phyloP scores from a whole-genome alignment of 805 yeast species.

The Candida sonorensis region DNA sequence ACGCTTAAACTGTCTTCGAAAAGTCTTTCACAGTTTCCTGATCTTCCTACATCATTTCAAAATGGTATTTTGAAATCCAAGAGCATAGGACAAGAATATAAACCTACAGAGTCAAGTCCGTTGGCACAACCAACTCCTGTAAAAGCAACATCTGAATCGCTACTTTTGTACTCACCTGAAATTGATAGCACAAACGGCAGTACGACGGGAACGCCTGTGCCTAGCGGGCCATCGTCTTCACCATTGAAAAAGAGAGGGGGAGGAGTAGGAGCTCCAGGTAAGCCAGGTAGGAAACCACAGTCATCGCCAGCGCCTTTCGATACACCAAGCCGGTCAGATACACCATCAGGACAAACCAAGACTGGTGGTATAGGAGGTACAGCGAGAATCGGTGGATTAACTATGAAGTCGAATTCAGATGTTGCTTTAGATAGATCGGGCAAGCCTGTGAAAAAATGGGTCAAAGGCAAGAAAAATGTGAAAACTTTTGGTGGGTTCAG shows the following conservation, averaged over 20 bases:
- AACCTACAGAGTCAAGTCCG: slow-evolving; percentile 4
- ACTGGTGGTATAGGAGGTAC: not conserved
- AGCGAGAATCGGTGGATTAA: slow-evolving; percentile 16
- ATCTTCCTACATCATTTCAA: slow-evolving; percentile 7
- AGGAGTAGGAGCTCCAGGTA: not conserved
- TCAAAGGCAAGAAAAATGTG: slow-evolving; percentile 10
- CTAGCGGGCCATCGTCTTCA: slow-evolving; percentile 1
- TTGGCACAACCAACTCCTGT: slow-evolving; percentile 10
- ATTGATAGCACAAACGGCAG: no score
- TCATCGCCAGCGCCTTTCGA: slow-evolving; percentile 15
- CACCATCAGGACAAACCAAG: slow-evolving; percentile 1
- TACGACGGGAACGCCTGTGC: slow-evolving; percentile 4
- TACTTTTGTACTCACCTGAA: no score
- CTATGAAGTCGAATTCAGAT: slow-evolving; percentile 20
- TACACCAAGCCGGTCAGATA: slow-evolving; percentile 15
- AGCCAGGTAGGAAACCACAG: slow-evolving; percentile 1
- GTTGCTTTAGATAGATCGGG: slow-evolving; percentile 22
- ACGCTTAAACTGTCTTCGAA: slow-evolving; percentile 10
- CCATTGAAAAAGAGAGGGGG: slow-evolving; percentile 1
- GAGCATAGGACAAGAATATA: no score
- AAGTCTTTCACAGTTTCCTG: slow-evolving; percentile 11
- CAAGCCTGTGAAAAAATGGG: slow-evolving; percentile 12
- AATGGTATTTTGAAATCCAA: no score
- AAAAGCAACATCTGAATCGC: not conserved
- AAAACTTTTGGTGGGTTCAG: slow-evolving; percentile 24